Base-by-base conservation (phyloP, 179 eudicot species). In the Patellifolia procumbens region DNA sequence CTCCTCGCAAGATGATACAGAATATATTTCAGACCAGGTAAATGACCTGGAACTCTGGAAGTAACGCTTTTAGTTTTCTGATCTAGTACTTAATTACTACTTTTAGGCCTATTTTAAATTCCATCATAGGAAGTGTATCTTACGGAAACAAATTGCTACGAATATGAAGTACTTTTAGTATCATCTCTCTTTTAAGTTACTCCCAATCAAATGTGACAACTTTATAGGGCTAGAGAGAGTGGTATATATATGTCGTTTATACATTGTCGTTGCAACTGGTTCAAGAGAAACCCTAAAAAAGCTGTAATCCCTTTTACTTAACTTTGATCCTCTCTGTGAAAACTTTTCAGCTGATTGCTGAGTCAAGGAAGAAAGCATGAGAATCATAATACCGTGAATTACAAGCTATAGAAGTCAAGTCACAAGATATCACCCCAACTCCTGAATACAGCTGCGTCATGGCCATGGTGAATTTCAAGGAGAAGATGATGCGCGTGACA, bases 1-100 rank as follows among this genome's bases (percentile, higher is more conserved):
- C 92, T 68, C 95, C 99, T 3, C 75, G 80, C 39, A 89, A 83
- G 77, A 95, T 95, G 99, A 74, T 95, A 52, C 99, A 95, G 75
- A 95, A 95, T 76, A 80, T 95, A 60, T 94, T 94, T 69, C 98
- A 94, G 76, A 94, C 98, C 12, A 89, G 88, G 78, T 93, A 74
- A 74, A 37, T 13, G 17, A 51, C 39, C 15, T 24, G 48, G 29
- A 28, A 24, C n/a, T n/a, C n/a, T 15, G 11, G 34, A 13, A 13
- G 20, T 51, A 17, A 17, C 5, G 20, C 52, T 42, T 43, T n/a
- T 39, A 11, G 15, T 28, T 43, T 26, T 68, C 37, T 29, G 19
- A 16, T n/a, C n/a, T n/a, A n/a, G n/a, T n/a, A n/a, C n/a, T n/a
- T n/a, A n/a, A n/a, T n/a, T n/a, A n/a, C n/a, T n/a, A n/a, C n/a